Conservation (phyloP, 192 early-diverging fungal species). For the Umbelopsis vinacea region DNA sequence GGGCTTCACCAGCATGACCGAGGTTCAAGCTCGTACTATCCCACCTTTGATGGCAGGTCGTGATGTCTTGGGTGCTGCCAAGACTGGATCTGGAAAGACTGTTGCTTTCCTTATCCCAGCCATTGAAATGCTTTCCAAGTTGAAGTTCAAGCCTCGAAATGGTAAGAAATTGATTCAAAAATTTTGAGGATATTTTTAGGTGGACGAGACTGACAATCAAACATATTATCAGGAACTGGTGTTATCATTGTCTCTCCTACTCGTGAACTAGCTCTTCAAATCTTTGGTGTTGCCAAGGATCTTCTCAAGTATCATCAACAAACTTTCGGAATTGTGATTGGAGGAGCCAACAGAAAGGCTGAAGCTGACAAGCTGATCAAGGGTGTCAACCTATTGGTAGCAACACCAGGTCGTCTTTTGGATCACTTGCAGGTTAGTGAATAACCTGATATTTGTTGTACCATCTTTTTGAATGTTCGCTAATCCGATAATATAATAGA, state of each 20-base stretch:
- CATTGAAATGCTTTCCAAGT: slow-evolving; percentile 84
- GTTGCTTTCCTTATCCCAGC: slow-evolving; percentile 96
- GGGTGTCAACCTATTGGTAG: slow-evolving; percentile 95
- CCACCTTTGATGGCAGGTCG: slow-evolving; percentile 94
- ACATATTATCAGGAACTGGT: slow-evolving; percentile 70
- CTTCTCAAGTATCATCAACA: slow-evolving; percentile 93
- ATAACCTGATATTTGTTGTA: background rate
- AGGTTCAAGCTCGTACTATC: slow-evolving; percentile 95
- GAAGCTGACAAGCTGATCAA: slow-evolving; percentile 95
- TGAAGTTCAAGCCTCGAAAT: slow-evolving; percentile 97
- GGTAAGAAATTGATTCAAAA: slow-evolving; percentile 48
- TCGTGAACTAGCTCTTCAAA: slow-evolving; percentile 97
- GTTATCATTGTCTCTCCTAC: slow-evolving; percentile 96
- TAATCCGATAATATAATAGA: slow-evolving; percentile 44
- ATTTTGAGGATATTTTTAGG: too few species aligned
- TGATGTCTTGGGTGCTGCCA: slow-evolving; percentile 98
- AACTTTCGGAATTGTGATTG: slow-evolving; percentile 99
- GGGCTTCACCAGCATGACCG: slow-evolving; percentile 94
- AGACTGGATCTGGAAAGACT: slow-evolving; percentile 97
- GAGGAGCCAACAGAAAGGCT: slow-evolving; percentile 95
- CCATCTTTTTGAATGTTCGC: background rate
- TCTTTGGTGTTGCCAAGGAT: slow-evolving; percentile 97
- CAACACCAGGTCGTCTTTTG: slow-evolving; percentile 95
- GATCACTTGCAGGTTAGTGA: slow-evolving; percentile 89
- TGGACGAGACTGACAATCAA: background rate